Evolutionary conservation across 768 basidiomycete species (phyloP), one percentile per base, ranked within the genome.

Genomic region (Serendipita sp.): DNA sequence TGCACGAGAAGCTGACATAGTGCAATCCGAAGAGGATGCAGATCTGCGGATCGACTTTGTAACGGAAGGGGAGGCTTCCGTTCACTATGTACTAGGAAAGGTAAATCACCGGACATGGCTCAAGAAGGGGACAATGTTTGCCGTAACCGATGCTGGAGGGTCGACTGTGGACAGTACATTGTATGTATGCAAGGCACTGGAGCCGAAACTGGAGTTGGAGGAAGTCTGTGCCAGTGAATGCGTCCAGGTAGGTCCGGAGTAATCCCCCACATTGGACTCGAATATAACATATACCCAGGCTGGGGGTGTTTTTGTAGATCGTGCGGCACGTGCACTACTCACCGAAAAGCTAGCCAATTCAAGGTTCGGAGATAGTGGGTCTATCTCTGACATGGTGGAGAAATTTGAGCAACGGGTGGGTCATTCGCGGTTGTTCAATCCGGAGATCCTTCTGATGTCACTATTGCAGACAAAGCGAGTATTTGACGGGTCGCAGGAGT

Each of bases 301-400:
- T 31, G 48, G 18, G 8, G 48, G 48, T 5, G 48, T 50, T 31
- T 18, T 18, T n/a, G 48, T 50, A 8, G 48, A 50, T 31, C n/a
- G 18, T 33, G 58, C 40, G 6, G 18, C 18, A 15, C 1, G 13
- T 31, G 15, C 1, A 6, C n/a, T 27, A 44, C 44, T 44, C 66
- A 53, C 45, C 81, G 80, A 65, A 29, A 75, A 74, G 65, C 73
- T 82, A 3, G 64, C 63, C 16, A 74, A 75, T 6, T 80, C 79
- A 1, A 71, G 71, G 31, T 82, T 74, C 18, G 73, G 73, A 15
- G 67, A 67, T 48, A 60, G 67, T 0, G 77, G 77, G 11, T 78
- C 80, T 60, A 64, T 81, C 31, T 69, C 73, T 23, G 71, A 78
- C 44, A 79, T 81, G 65, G 69, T 71, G 3, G 66, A 68, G 10